Evolutionary conservation across 108 stramenopile species (phyloP).

Genomic region (Thalassiosira profunda): DNA sequence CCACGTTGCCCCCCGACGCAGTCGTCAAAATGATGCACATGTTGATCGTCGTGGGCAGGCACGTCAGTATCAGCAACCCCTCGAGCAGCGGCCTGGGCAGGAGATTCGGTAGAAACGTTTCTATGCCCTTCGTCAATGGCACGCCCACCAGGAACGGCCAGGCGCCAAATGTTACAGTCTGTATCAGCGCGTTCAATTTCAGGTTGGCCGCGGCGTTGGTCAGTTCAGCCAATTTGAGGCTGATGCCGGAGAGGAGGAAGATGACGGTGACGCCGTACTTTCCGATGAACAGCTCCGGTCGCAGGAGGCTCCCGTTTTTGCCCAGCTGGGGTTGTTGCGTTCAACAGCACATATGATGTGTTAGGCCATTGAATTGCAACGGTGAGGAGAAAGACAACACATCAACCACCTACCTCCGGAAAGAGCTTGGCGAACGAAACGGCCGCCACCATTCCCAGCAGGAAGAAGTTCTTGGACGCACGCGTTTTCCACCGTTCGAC

Average conservation of each 20-base stretch:
- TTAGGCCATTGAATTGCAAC: neutral
- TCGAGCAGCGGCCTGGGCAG: constrained; percentile 70
- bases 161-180: constrained; percentile 65
- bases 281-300: constrained; percentile 88
- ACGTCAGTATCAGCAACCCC: constrained; percentile 78
- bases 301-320: constrained; percentile 69
- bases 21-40: constrained; percentile 93
- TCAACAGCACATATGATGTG: neutral
- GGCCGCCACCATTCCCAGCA: constrained; percentile 77
- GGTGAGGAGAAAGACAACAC: neutral
- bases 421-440: constrained; percentile 65
- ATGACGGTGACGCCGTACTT: constrained; percentile 85
- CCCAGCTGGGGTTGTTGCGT: constrained; percentile 39
- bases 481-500: constrained; percentile 40
- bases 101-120: constrained; percentile 42
- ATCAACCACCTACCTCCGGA: constrained; percentile 47
- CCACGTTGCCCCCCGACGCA: constrained; percentile 80
- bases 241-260: constrained; percentile 88
- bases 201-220: constrained; percentile 69
- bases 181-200: constrained; percentile 78
- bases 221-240: constrained; percentile 76
- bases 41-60: constrained; percentile 94
- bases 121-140: constrained; percentile 59
- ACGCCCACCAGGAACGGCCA: constrained; percentile 86
- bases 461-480: constrained; percentile 78